These are phyloP conservation scores for Elongisporangium undulatum DNA, from an alignment of 352 stramenopile genomes.

Conservation along the genomic window DNA sequence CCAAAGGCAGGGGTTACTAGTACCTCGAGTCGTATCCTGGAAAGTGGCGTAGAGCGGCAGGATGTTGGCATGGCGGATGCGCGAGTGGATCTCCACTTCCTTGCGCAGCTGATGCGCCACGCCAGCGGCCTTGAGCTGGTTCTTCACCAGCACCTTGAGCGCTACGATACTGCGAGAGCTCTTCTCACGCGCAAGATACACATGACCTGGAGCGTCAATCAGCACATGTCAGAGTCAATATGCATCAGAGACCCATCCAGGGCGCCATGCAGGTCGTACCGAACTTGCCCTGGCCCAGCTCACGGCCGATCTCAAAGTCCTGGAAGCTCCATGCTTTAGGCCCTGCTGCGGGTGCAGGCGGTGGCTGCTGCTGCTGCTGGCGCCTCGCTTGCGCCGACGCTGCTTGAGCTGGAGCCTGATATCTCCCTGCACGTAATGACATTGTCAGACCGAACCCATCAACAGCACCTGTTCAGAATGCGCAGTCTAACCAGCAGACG, in stretches of 20 bases:
- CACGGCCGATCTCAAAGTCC: constrained; percentile 85
- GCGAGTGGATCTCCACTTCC: constrained; percentile 91
- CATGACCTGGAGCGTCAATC: constrained; percentile 28
- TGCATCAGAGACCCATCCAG: not conserved
- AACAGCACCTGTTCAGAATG: not conserved
- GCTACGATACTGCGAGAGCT: constrained; percentile 73
- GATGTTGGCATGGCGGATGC: constrained; percentile 86
- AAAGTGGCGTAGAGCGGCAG: constrained; percentile 83
- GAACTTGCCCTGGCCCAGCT: constrained; percentile 87
- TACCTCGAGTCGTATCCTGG: constrained; percentile 66
- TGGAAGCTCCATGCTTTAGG: constrained; percentile 74
- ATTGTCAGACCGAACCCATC: not conserved
- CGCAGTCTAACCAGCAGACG: not conserved
- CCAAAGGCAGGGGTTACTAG: not conserved
- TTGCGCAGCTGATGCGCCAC: constrained; percentile 80
- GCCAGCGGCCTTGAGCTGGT: constrained; percentile 59
- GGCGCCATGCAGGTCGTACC: constrained; percentile 18
- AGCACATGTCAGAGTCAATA: not conserved
- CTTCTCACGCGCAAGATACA: constrained; percentile 87
- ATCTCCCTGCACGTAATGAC: not conserved
- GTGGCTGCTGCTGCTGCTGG: constrained; percentile 7
- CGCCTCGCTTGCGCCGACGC: constrained; percentile 3
- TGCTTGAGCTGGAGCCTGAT: not conserved
- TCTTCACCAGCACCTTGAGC: constrained; percentile 90
- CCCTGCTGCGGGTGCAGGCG: constrained; percentile 1